Evolutionary conservation across 1,284 basidiomycete species (phyloP), one percentile per base, ranked within the genome.

Genomic region (Rugosomyces carneus): DNA sequence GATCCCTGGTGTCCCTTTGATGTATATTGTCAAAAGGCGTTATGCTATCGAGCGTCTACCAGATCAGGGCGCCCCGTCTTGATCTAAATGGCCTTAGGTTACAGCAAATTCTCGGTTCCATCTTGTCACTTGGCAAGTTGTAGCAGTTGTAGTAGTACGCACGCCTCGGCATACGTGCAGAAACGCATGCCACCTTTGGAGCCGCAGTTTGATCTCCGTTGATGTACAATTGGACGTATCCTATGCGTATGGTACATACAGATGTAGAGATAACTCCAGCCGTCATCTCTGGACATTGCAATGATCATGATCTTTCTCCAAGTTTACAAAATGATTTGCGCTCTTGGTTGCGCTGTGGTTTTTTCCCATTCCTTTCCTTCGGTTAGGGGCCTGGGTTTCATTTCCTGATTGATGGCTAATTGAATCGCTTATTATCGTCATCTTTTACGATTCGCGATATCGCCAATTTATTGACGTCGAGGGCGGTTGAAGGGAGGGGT

Each of bases 1-100:
- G 65, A 78, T 96, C 23, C 94, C 94, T 24, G 93, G 93, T 48
- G 89, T 96, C 31, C 93, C 93, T 41, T 72, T 96, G 53, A 95
- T 97, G 93, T 96, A 95, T 63, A 95, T 97, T 59, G 90, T 92
- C 53, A 81, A 82, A 62, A 75, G 89, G 60, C 74, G 84, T 61
- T 97, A 96, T 60, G 91, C 92, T 42, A 93, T 97, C 50, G 93
- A 97, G 66, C 73, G 93, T 44, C 68, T 97, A 46, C 93, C 93
- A 40, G 93, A 97, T 69, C 87, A 89, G 65, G 90, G 89, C 37
- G 85, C 86, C n/a, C 86, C 88, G 7, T 56, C 63, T 47, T 71
- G 42, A 54, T 44, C 20, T 21, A 16, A 7, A 16, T 34, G 31
- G n/a, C 13, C 31, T 8, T n/a, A 34, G 31, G 31, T 34, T 34